A percentile compares a stretch with the other conserved stretches of the same genome.
Evolutionary conservation across 2,329 filamentous ascomycete species (phyloP).

Genomic region (Cytospora mali): DNA sequence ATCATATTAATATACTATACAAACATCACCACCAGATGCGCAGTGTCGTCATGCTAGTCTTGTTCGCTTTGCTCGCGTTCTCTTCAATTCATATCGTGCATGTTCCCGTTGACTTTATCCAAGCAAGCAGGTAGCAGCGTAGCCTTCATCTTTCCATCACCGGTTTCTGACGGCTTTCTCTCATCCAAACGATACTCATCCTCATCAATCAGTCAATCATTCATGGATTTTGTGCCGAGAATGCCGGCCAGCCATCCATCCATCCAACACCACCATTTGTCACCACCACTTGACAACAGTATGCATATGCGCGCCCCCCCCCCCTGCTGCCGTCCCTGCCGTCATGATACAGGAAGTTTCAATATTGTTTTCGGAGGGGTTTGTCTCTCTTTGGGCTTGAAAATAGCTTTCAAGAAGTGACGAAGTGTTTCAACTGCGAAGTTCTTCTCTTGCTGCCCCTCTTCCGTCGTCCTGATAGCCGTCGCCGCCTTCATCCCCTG

Average conservation of each 20-base stretch:
- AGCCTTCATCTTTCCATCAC: neutral
- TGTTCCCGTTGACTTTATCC: neutral
- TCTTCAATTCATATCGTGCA: neutral
- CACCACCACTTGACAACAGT: neutral
- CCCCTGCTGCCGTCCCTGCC: conserved; percentile 8
- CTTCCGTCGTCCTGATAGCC: neutral
- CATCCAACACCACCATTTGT: neutral
- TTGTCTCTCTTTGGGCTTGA: neutral
- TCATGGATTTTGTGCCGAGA: conserved; percentile 11
- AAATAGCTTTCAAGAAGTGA: conserved; percentile 18
- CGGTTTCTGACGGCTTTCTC: neutral
- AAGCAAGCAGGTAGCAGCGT: neutral
- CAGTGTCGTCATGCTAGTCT: neutral
- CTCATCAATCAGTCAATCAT: conserved; percentile 11
- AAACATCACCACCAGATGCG: neutral
- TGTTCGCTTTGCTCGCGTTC: neutral
- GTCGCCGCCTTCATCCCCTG: neutral
- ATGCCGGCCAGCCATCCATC: conserved; percentile 12
- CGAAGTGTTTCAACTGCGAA: conserved; percentile 11
- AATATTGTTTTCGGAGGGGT: neutral
- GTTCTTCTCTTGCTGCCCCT: neutral
- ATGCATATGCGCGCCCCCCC: conserved; percentile 12
- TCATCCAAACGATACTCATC: neutral
- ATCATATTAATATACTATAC: conserved; percentile 1
- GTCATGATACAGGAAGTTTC: neutral